Evolutionary conservation across 2,329 filamentous ascomycete genomes (phyloP), one percentile per base, ranked within the genome.

Genomic region (Diplodia corticola): DNA sequence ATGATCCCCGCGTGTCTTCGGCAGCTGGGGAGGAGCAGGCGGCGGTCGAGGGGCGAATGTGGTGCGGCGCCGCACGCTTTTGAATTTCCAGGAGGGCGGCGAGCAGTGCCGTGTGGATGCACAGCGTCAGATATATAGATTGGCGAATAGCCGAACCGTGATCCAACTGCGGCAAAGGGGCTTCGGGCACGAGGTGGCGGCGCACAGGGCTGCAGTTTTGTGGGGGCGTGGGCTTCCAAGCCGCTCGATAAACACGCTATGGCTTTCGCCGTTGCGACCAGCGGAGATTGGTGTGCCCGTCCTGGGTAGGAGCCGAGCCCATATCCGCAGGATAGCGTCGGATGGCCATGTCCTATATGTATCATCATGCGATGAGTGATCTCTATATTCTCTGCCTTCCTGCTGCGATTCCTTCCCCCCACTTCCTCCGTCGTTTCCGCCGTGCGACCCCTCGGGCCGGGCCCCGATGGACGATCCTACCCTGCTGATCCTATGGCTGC

Each of bases 111-210:
- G 48, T 15, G 24, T 26, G 20, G 48, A 13, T 24, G 13, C 20
- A 20, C 48, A 40, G 57, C 57, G 35, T 61, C 57, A 61, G 40
- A 61, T 61, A 61, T 61, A 61, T 61, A 61, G 44, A 61, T 61
- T 48, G 26, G 40, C 57, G 57, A 61, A 61, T 61, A 33, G 57
- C 57, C 44, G 44, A 61, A 35, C 37, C 15, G 37, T 33, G 22
- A 40, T 46, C 55, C 37, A 30, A 17, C 24, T 20, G 26, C 33
- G 35, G 35, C 17, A 17, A 48, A 48, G 55, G 55, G 37, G 55
- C 17, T 33, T 57, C 12, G 33, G 20, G 53, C 33, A 57, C 33
- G 33, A 15, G 33, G 53, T 57, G 53, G 40, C 37, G 37, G 37
- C 37, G 37, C 37, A 46, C 37, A 33, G 57, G 57, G 57, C 57